Evolutionary conservation across 163 green algal species (phyloP).

Genomic region (Coccomyxa subellipsoidea): DNA sequence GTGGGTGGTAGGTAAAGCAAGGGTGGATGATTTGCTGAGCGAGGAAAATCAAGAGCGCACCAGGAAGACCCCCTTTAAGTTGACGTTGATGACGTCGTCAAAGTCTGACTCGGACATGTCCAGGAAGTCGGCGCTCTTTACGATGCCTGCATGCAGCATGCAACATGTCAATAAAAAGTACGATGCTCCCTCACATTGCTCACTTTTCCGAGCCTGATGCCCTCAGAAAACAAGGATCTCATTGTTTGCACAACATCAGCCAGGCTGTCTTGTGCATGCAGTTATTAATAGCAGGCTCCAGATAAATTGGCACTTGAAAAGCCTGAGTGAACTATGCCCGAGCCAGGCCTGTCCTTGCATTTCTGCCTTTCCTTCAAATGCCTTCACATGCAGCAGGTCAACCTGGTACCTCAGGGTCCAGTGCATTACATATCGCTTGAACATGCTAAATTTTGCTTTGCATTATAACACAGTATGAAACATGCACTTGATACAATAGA

Average conservation of each 20-base stretch:
- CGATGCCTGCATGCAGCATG: conserved; percentile 17
- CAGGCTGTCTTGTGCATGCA: too few species aligned
- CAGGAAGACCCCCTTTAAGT: conserved; percentile 87
- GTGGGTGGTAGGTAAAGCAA: too few species aligned
- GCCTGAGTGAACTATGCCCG: too few species aligned
- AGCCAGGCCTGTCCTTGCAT: too few species aligned
- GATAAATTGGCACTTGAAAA: too few species aligned
- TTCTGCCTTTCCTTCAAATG: too few species aligned
- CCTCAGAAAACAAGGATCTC: conserved; percentile 49
- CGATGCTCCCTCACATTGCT: neutral
- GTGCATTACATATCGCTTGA: conserved; percentile 19
- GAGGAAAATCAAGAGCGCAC: conserved; percentile 12
- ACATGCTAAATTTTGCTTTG: neutral
- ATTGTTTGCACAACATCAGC: neutral
- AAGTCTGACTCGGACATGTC: conserved; percentile 86
- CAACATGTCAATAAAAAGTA: neutral
- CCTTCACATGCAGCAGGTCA: too few species aligned
- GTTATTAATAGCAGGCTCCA: too few species aligned
- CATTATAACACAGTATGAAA: neutral
- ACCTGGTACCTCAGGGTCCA: neutral
- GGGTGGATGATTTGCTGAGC: neutral
- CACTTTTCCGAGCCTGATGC: neutral
- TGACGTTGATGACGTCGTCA: conserved; percentile 77
- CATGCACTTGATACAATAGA: neutral
- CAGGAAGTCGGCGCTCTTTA: conserved; percentile 67